Base-by-base conservation (phyloP, 106 monocot species). In the Dendrobium huoshanense region DNA sequence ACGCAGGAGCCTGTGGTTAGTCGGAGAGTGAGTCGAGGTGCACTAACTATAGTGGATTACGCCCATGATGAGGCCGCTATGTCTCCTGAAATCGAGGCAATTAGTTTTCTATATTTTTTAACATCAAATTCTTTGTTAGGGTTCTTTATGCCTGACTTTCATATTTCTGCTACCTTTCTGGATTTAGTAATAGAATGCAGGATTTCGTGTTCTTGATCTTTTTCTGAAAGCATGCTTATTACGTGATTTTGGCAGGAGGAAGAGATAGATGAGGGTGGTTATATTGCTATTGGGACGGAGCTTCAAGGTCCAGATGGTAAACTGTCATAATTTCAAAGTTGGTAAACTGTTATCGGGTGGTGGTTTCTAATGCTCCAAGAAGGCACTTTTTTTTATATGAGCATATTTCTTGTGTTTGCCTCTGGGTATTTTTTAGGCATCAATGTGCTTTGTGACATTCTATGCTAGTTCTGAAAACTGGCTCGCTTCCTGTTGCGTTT, bases 51-150 rank as follows among this genome's bases (percentile, higher is more conserved):
- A 24, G 96, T 96, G 75, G 93, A 96, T 79, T 96, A 96, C 54
- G 96, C 67, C 2, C 96, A 96, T 31, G 96, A 96, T 74, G 96
- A 96, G 68, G 79, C 77, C 19, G 93, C 91, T 17, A 84, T 93
- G 87, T 93, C 96, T 18, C 96, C 96, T 1, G 93, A 93, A 48
- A 77, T 78, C 6, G 91, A 93, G 88, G 96, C 90, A 58, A 78
- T 8, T 31, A 18, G 25, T 72, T 72, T 72, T 41, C 5, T 33
- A 19, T 18, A 27, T 1, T 22, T 55, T 40, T 73, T 5, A 29
- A 19, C 41, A 42, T 65, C 2, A 27, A 19, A 4, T 64, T 77
- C 51, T 3, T 45, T 67, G 58, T 0, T 61, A 59, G 48, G 18
- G 17, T 42, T 80, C 3, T 37, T 55, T 80, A n/a, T 25, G 8